A percentile compares a stretch with the other conserved stretches of the same genome.
These are phyloP conservation scores for Schwanniomyces sp. DNA, from an alignment of 805 yeast genomes.

Conservation along the genomic window DNA sequence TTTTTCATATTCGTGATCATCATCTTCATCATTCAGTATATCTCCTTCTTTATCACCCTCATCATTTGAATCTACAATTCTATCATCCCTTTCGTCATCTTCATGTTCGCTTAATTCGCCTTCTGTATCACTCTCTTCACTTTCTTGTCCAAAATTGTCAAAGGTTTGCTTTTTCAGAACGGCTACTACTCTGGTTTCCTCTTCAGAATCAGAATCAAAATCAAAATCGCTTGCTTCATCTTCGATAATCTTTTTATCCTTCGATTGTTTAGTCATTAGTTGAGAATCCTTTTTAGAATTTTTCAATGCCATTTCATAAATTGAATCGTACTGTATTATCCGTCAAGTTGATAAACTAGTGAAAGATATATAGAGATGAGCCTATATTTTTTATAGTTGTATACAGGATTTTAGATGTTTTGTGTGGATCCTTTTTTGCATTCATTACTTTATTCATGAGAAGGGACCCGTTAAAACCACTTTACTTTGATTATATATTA, in stretches of 20 bases:
- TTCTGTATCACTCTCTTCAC: constrained; percentile 11
- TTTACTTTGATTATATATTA: too few species aligned
- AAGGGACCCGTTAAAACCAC: too few species aligned
- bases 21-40: constrained; percentile 10
- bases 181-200: constrained; percentile 5
- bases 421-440: neutral
- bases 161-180: constrained; percentile 3
- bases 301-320: neutral
- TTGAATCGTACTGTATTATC: too few species aligned
- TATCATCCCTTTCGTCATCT: constrained; percentile 18
- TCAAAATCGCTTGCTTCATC: constrained; percentile 9
- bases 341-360: neutral
- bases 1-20: constrained; percentile 8
- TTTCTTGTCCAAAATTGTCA: constrained; percentile 9
- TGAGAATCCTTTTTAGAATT: neutral
- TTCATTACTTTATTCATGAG: neutral
- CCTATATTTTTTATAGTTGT: neutral
- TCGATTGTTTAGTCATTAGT: neutral
- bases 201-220: constrained; percentile 13
- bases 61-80: neutral
- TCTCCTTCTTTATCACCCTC: constrained; percentile 6
- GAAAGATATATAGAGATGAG: neutral
- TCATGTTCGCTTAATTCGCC: constrained; percentile 9
- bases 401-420: neutral
- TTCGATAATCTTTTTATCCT: neutral